These are phyloP conservation scores for Lolium rigidum DNA, from an alignment of 176 grass and related monocot genomes.

Conservation along the genomic window DNA sequence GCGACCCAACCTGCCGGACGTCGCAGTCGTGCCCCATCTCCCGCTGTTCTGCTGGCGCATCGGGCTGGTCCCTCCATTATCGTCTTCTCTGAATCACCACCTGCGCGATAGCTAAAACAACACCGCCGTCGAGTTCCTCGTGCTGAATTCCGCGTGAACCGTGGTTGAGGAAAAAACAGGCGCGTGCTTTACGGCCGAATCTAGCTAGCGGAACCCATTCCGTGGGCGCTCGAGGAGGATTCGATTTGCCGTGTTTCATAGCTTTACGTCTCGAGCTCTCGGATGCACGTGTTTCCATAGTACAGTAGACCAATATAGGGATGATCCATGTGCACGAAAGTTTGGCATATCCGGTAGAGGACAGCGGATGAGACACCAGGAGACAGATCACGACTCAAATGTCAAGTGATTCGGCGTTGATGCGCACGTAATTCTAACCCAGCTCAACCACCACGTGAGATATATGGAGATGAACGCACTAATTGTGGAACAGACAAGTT, in stretches of 20 bases:
- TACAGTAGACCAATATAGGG: background rate
- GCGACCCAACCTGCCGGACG: background rate
- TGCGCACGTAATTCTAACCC: background rate
- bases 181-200: background rate
- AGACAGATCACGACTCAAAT: background rate
- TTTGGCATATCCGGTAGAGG: background rate
- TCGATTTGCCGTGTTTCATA: background rate
- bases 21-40: background rate
- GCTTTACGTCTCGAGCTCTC: background rate
- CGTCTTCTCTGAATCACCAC: background rate
- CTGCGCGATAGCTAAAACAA: background rate
- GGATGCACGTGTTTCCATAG: slow-evolving; percentile 16
- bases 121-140: background rate
- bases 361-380: background rate
- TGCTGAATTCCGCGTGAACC: background rate
- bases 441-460: slow-evolving; percentile 7
- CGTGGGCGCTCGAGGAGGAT: background rate
- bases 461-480: no score
- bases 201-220: background rate
- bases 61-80: background rate
- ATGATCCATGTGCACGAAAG: background rate
- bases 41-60: background rate
- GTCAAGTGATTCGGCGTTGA: background rate
- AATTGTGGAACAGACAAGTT: no score
- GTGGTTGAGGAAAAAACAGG: background rate